Conservation (phyloP, 129 eudicot genomes). For the Tanacetum coccineum region DNA sequence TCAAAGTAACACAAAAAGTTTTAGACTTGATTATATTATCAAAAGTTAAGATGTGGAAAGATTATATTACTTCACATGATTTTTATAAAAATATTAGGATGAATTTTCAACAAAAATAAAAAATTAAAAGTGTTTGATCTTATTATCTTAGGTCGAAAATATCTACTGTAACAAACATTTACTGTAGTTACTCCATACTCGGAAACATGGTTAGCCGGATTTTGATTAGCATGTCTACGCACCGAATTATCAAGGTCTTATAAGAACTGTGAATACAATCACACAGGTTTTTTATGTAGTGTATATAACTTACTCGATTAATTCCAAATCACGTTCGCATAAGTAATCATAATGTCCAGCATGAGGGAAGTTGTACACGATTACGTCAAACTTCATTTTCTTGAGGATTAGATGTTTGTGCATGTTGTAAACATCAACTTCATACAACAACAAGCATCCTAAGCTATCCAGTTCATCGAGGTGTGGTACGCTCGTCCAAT, state of each 20-base stretch:
- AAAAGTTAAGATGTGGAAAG: too few relatives aligned
- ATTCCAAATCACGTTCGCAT: slow-evolving; percentile 8
- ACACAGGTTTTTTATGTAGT: not conserved
- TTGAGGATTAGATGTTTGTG: slow-evolving; percentile 24
- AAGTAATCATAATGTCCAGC: slow-evolving; percentile 32
- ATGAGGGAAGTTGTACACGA: slow-evolving; percentile 44
- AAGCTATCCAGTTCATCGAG: slow-evolving; percentile 28
- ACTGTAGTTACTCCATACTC: too few relatives aligned
- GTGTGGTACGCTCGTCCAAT: slow-evolving; percentile 25
- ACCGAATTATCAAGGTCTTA: not conserved
- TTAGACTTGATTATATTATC: too few relatives aligned
- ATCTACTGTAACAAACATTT: too few relatives aligned
- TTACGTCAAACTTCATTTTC: slow-evolving; percentile 32
- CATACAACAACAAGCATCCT: slow-evolving; percentile 33
- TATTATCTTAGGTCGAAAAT: too few relatives aligned
- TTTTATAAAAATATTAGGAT: too few relatives aligned
- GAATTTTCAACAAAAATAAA: too few relatives aligned
- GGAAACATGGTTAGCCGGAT: too few relatives aligned
- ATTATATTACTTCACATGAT: too few relatives aligned
- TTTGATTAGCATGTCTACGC: too few relatives aligned
- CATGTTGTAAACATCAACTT: slow-evolving; percentile 40
- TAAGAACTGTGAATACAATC: not conserved
- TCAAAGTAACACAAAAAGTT: too few relatives aligned
- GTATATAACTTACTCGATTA: slow-evolving; percentile 26
- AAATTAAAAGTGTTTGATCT: too few relatives aligned